Conservation (phyloP, 2,329 filamentous ascomycete genomes). For the Fusarium penzigii region DNA sequence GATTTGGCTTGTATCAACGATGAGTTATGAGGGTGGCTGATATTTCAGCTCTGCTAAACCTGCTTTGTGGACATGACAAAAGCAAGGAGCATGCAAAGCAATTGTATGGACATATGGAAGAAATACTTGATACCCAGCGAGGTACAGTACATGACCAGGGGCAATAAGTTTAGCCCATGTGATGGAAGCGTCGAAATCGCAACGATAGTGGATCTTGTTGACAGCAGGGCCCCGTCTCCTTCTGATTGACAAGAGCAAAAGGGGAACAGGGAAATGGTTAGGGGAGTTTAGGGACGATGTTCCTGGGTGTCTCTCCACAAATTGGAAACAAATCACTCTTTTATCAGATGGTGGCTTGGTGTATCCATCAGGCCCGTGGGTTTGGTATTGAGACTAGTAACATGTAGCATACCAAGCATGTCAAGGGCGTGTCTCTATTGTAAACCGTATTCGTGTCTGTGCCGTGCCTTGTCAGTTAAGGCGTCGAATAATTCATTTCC, state of each 20-base stretch:
- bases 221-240: constrained; percentile 10
- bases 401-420: background rate
- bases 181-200: constrained; percentile 11
- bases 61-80: constrained; percentile 1
- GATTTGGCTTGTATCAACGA: constrained; percentile 14
- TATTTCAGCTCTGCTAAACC: constrained; percentile 4
- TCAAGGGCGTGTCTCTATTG: constrained; percentile 3
- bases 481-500: constrained; percentile 4
- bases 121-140: background rate
- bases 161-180: background rate
- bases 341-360: constrained; percentile 29
- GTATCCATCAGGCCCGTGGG: constrained; percentile 12
- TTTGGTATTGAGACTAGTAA: constrained; percentile 15
- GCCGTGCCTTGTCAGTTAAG: background rate
- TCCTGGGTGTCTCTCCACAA: constrained; percentile 16
- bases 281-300: constrained; percentile 4
- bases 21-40: constrained; percentile 4
- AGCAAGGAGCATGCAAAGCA: constrained; percentile 1
- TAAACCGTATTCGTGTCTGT: background rate
- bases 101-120: background rate
- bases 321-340: constrained; percentile 24
- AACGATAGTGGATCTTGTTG: constrained; percentile 14
- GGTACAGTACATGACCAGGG: constrained; percentile 1
- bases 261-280: constrained; percentile 5
- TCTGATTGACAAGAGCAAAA: background rate